phyloP scores from a whole-genome alignment of 495 filamentous ascomycete species.

The Hypoxylon intermedium region DNA sequence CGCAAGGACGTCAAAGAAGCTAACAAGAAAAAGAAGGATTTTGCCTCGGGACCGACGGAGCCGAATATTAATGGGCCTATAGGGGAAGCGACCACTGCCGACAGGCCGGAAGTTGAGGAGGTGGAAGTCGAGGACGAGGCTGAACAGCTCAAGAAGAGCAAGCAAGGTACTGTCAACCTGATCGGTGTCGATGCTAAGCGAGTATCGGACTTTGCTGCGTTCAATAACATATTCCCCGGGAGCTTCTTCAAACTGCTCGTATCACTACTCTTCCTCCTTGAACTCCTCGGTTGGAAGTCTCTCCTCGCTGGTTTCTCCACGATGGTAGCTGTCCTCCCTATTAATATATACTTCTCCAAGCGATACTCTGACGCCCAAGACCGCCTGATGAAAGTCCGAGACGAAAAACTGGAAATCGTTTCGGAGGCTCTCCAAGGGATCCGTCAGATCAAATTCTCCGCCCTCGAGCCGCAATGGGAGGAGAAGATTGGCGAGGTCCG shows the following conservation, averaged over 20 bases:
- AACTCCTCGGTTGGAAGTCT: conserved; percentile 75
- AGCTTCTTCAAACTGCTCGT: conserved; percentile 68
- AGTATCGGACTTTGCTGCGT: conserved; percentile 72
- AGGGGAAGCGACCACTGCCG: conserved; percentile 33
- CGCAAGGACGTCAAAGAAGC: conserved; percentile 76
- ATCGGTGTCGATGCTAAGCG: conserved; percentile 79
- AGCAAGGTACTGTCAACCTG: conserved; percentile 81
- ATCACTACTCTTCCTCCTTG: conserved; percentile 68
- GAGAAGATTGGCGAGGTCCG: conserved; percentile 71
- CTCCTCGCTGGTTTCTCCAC: conserved; percentile 72
- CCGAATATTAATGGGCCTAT: conserved; percentile 34
- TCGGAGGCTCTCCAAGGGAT: conserved; percentile 85
- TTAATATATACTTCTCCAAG: conserved; percentile 74
- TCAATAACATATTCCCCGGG: conserved; percentile 68
- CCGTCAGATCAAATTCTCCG: conserved; percentile 88
- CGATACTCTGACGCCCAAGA: conserved; percentile 71
- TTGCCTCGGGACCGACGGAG: conserved; percentile 29
- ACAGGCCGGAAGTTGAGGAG: conserved; percentile 38
- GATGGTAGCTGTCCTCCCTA: conserved; percentile 67
- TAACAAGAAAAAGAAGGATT: conserved; percentile 49
- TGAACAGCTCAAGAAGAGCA: conserved; percentile 61
- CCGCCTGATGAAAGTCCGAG: conserved; percentile 77
- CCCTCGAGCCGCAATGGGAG: conserved; percentile 81
- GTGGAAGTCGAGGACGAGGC: conserved; percentile 60
- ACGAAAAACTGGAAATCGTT: conserved; percentile 78